These are phyloP conservation scores for Mycosphaerelloides madeirae DNA, from an alignment of 2,329 filamentous ascomycete genomes.

Conservation along the genomic window DNA sequence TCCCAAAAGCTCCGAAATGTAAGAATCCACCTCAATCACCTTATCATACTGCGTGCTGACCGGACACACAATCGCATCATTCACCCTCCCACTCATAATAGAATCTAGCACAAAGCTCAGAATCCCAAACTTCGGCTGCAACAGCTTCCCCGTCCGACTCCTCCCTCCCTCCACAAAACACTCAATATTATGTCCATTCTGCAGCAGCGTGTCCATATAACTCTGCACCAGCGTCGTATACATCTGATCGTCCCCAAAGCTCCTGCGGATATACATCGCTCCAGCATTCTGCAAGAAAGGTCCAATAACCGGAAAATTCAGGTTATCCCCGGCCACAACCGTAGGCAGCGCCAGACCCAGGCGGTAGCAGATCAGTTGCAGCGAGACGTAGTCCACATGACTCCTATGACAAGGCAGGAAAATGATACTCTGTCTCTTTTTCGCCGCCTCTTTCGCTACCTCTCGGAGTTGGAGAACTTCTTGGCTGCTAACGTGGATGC, in stretches of 20 bases:
- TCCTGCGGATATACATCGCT: conserved; percentile 92
- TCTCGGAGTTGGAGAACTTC: conserved; percentile 78
- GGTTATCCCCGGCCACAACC: conserved; percentile 90
- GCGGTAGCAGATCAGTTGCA: conserved; percentile 93
- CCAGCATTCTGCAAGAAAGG: conserved; percentile 89
- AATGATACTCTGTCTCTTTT: conserved; percentile 90
- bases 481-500: conserved; percentile 90
- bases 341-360: conserved; percentile 83
- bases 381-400: conserved; percentile 91
- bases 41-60: conserved; percentile 99
- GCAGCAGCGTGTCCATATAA: conserved; percentile 88
- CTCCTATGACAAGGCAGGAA: conserved; percentile 93
- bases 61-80: conserved; percentile 89
- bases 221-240: conserved; percentile 92
- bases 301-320: conserved; percentile 89
- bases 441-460: conserved; percentile 75
- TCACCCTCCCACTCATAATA: conserved; percentile 76
- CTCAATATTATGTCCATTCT: conserved; percentile 89
- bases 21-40: conserved; percentile 95
- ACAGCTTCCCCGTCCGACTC: conserved; percentile 85
- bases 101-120: conserved; percentile 88
- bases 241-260: conserved; percentile 85
- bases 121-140: conserved; percentile 94
- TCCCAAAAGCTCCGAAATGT: conserved; percentile 88
- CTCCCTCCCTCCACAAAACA: conserved; percentile 96